Evolutionary conservation across 208 protist species (phyloP).

Genomic region (Angomonas deanei): DNA sequence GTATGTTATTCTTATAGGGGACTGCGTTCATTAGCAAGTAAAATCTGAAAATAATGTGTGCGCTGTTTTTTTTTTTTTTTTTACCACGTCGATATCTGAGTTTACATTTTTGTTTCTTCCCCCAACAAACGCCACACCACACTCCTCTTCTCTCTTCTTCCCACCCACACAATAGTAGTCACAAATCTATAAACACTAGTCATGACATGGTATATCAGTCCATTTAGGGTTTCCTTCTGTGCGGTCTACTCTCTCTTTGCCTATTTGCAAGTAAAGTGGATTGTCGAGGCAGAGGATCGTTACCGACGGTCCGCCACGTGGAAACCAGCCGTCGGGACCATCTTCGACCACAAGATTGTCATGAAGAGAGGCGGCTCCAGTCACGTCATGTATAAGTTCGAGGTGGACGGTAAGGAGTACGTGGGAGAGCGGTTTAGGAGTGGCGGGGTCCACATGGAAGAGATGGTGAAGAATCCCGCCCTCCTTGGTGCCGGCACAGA

Average conservation of each 20-base stretch:
- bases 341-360: constrained; percentile 87
- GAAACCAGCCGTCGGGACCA: constrained; percentile 77
- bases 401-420: constrained; percentile 65
- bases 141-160: neutral
- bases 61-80: too few species aligned
- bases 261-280: constrained; percentile 54
- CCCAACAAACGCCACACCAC: too few species aligned
- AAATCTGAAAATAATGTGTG: too few species aligned
- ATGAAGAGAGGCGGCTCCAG: constrained; percentile 78
- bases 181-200: neutral
- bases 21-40: too few species aligned
- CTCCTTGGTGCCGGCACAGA: constrained; percentile 85
- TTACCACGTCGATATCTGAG: too few species aligned
- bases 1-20: too few species aligned
- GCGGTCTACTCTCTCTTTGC: constrained; percentile 75
- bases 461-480: constrained; percentile 70
- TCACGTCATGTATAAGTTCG: constrained; percentile 81
- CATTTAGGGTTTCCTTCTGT: constrained; percentile 68
- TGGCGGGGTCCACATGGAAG: constrained; percentile 80
- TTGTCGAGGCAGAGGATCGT: constrained; percentile 75
- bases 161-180: too few species aligned
- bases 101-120: too few species aligned
- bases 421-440: constrained; percentile 80
- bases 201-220: constrained; percentile 87
- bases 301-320: constrained; percentile 78